Evolutionary conservation across 116 monocot genomes (phyloP).

Genomic region (Papilionanthe hybrid): DNA sequence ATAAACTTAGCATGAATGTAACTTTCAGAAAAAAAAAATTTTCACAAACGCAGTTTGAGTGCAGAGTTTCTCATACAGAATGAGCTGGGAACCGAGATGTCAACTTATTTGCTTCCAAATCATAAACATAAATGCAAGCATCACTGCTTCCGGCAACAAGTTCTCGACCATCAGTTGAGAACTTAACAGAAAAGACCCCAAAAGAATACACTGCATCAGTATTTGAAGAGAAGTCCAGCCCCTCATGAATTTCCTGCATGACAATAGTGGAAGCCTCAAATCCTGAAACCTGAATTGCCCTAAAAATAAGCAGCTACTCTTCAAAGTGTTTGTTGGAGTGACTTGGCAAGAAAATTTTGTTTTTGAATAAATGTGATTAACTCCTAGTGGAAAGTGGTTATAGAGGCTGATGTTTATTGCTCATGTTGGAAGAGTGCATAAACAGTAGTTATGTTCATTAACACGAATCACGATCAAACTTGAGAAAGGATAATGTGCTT

Average conservation of each 20-base stretch:
- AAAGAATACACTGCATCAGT: constrained; percentile 44
- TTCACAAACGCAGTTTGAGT: not conserved
- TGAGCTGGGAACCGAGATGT: constrained; percentile 64
- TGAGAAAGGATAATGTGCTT: not conserved
- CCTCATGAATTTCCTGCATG: constrained; percentile 83
- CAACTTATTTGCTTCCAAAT: constrained; percentile 70
- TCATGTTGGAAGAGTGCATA: not conserved
- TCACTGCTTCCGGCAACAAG: constrained; percentile 83
- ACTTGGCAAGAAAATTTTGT: not conserved
- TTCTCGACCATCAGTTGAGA: constrained; percentile 89
- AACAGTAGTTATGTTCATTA: not conserved
- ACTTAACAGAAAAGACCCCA: constrained; percentile 88
- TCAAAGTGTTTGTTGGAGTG: not conserved
- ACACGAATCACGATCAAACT: not conserved
- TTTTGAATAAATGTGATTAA: not conserved
- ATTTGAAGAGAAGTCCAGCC: constrained; percentile 55
- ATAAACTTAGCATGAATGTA: not conserved
- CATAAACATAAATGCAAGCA: constrained; percentile 80
- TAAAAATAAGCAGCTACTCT: not conserved
- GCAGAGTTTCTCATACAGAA: constrained; percentile 28
- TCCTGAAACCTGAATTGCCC: not conserved
- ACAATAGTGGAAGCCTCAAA: constrained; percentile 11
- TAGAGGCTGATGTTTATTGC: not conserved
- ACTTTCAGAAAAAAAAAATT: not conserved
- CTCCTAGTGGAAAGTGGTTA: not conserved